Conservation (phyloP, 306 rosid genomes). For the Prinsepia uniflora region DNA sequence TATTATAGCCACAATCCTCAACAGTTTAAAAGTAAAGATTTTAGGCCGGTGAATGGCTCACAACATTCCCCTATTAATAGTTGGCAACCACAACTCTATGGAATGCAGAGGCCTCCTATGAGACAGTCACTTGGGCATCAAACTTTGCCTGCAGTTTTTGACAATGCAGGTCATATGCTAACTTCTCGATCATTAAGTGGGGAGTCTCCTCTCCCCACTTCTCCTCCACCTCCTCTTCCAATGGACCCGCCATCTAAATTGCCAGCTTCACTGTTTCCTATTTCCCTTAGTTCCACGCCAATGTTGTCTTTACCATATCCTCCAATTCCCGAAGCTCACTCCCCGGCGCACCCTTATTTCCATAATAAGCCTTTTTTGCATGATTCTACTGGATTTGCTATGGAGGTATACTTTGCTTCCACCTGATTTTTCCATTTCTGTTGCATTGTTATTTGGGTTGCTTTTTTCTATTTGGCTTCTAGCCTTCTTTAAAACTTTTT, state of each 20-base stretch:
- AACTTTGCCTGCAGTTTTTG: conserved; percentile 20
- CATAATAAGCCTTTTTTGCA: conserved; percentile 43
- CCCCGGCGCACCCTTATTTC: conserved; percentile 44
- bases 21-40: background rate
- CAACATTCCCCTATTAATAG: conserved; percentile 15
- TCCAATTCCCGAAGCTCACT: conserved; percentile 40
- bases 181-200: conserved; percentile 44
- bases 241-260: conserved; percentile 34
- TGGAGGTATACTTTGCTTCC: conserved; percentile 43
- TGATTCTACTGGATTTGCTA: conserved; percentile 41
- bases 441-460: conserved; percentile 12
- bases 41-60: conserved; percentile 16
- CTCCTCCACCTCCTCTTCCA: conserved; percentile 80
- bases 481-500: background rate
- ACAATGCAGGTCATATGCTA: conserved; percentile 31
- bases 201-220: conserved; percentile 72
- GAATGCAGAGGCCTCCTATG: conserved; percentile 22
- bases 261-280: conserved; percentile 57
- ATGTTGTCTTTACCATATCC: conserved; percentile 39
- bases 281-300: conserved; percentile 36
- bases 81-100: conserved; percentile 22
- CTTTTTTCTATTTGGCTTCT: background rate
- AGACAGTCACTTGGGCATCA: background rate
- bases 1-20: too few species aligned
- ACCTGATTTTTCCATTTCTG: conserved; percentile 3